phyloP scores from a whole-genome alignment of 768 basidiomycete species.

The Tylopilus vinaceipallidus region DNA sequence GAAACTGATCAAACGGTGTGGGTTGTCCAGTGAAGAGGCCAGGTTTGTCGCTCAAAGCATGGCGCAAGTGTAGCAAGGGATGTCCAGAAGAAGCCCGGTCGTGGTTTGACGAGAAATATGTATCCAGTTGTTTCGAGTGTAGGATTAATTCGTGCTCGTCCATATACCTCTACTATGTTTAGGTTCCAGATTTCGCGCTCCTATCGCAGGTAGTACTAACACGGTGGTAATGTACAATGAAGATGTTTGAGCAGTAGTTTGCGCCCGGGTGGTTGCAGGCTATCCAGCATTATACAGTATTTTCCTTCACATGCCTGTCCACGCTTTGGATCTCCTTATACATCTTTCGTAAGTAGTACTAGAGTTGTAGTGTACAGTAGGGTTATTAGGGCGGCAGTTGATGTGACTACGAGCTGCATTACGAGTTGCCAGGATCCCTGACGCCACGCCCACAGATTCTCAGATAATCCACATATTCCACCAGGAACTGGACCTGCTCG shows the following conservation, averaged over 20 bases:
- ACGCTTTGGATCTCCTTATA: too few relatives aligned
- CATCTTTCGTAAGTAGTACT: too few relatives aligned
- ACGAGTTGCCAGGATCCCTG: background rate
- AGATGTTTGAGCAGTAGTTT: background rate
- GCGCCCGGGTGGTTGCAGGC: too few relatives aligned
- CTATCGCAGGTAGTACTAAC: conserved; percentile 3
- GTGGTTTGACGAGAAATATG: conserved; percentile 22
- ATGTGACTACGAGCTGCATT: too few relatives aligned
- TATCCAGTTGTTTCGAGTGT: background rate
- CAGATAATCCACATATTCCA: conserved; percentile 71
- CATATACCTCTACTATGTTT: conserved; percentile 1
- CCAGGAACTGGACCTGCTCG: conserved; percentile 85
- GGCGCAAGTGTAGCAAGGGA: conserved; percentile 9
- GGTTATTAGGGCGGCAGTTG: too few relatives aligned
- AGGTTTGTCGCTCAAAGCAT: conserved; percentile 19
- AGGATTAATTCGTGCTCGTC: background rate
- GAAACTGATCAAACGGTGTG: conserved; percentile 24
- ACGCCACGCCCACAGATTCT: conserved; percentile 17
- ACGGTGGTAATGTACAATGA: conserved; percentile 6
- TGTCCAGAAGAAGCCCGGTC: conserved; percentile 12
- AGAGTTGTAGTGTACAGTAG: too few relatives aligned
- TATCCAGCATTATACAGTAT: too few relatives aligned
- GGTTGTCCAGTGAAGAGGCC: conserved; percentile 22
- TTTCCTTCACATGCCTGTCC: too few relatives aligned
- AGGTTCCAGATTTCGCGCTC: background rate